Evolutionary conservation across 768 basidiomycete species (phyloP).

Genomic region (Serendipita indica): DNA sequence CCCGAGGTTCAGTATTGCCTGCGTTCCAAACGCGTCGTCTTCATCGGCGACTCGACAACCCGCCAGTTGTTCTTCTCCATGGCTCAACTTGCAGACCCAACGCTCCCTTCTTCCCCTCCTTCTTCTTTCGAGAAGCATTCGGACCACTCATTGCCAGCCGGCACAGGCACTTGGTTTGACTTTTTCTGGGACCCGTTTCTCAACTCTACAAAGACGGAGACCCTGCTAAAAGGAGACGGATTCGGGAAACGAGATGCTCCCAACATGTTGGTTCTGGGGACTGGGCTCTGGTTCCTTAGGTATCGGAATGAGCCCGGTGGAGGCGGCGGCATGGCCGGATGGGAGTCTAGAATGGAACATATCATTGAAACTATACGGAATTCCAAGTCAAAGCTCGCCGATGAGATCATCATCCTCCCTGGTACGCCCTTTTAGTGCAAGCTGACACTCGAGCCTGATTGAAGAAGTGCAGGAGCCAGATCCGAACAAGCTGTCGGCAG

Average conservation of each 20-base stretch:
- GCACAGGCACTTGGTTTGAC: slow-evolving; percentile 33
- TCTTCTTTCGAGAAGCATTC: slow-evolving; percentile 53
- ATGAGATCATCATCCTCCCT: slow-evolving; percentile 63
- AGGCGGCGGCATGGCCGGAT: slow-evolving; percentile 63
- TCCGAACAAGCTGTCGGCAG: slow-evolving; percentile 45
- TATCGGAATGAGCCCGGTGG: slow-evolving; percentile 40
- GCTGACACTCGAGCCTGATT: neutral
- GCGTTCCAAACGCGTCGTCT: slow-evolving; percentile 44
- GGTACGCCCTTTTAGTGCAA: neutral
- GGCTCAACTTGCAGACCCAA: slow-evolving; percentile 43
- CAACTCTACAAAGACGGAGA: slow-evolving; percentile 43
- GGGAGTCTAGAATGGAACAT: slow-evolving; percentile 59
- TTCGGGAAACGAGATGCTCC: slow-evolving; percentile 25
- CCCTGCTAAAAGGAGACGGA: slow-evolving; percentile 27
- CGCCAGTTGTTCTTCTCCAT: slow-evolving; percentile 67
- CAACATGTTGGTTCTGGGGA: slow-evolving; percentile 65
- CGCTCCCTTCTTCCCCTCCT: slow-evolving; percentile 36
- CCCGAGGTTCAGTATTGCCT: slow-evolving; percentile 42
- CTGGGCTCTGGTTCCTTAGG: slow-evolving; percentile 81
- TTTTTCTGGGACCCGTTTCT: slow-evolving; percentile 85
- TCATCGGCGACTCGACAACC: slow-evolving; percentile 76
- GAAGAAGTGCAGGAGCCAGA: slow-evolving; percentile 44
- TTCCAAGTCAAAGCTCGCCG: slow-evolving; percentile 35
- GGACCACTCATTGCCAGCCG: slow-evolving; percentile 39
- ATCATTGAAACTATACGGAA: slow-evolving; percentile 38